Evolutionary conservation across 805 yeast species (phyloP), one percentile per base, ranked within the genome.

Genomic region (Grigorovia humatica): DNA sequence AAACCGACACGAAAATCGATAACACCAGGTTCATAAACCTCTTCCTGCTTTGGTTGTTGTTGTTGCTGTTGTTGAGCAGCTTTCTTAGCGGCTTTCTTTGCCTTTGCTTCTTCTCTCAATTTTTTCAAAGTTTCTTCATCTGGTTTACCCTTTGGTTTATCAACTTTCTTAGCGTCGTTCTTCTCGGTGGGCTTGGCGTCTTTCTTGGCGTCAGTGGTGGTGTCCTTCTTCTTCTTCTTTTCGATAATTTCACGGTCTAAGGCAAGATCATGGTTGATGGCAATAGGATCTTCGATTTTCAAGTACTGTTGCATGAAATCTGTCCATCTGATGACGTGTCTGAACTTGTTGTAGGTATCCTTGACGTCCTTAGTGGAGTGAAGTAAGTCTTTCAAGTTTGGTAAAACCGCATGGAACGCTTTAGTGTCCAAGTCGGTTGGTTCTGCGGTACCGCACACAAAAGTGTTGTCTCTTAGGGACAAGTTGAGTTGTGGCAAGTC

Each of bases 1-100:
- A 83, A 88, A 50, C 99, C 99, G 56, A 93, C 96, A 67, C 95
- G 82, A 72, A 93, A 81, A 67, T 90, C 97, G 66, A 93, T 81
- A 77, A 83, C 74, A 18, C 95, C 79, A 52, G 98, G 96, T 60
- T 74, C 76, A 60, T 91, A 83, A 51, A 86, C 84, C 38, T 76
- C 83, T 53, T 74, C 79, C 46, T 64, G 72, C 38, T 61, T 59
- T 41, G 58, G 55, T 50, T 70, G 70, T 57, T 65, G 58, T 30
- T 59, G 62, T 63, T 49, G 82, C 75, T 50, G 78, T 53, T 77
- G 74, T 43, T 74, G 74, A 59, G 77, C 76, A 47, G 84, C 83
- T 69, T 79, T 79, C 62, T 71, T 72, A 15, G 75, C 75, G 46
- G 75, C 75, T 70, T 82, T 81, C 61, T 77, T 77, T 19, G 83